Conservation (phyloP, 2,329 filamentous ascomycete genomes). For the Fusarium scirpi region DNA sequence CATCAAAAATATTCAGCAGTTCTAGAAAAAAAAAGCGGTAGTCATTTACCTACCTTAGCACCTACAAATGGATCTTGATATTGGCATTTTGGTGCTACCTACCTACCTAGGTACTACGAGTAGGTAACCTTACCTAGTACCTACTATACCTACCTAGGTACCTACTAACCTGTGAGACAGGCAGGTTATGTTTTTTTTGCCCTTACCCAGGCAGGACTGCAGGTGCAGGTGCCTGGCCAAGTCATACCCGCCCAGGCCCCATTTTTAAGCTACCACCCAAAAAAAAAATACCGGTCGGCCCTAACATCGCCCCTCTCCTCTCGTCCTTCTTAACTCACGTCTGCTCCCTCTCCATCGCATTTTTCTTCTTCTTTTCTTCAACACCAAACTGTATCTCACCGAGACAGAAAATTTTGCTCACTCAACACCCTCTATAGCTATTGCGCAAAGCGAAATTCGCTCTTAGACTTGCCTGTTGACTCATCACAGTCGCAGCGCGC, state of each 20-base stretch:
- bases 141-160: no score
- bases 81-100: background rate
- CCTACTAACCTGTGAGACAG: background rate
- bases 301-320: slow-evolving; percentile 46
- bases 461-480: slow-evolving; percentile 44
- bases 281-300: slow-evolving; percentile 44
- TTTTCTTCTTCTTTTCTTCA: slow-evolving; percentile 38
- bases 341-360: slow-evolving; percentile 32
- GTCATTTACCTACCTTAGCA: background rate
- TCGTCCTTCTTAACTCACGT: slow-evolving; percentile 39
- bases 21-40: background rate
- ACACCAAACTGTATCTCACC: slow-evolving; percentile 43
- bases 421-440: slow-evolving; percentile 24
- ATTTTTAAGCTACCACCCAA: slow-evolving; percentile 38
- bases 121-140: no score
- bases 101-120: no score
- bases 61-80: background rate
- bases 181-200: background rate
- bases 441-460: slow-evolving; percentile 40
- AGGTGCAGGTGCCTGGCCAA: slow-evolving; percentile 5
- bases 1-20: background rate
- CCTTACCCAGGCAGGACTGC: background rate
- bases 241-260: slow-evolving; percentile 31
- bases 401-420: slow-evolving; percentile 42
- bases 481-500: slow-evolving; percentile 46